Conservation (phyloP, 352 stramenopile genomes). For the Phytophthora tubulina region DNA sequence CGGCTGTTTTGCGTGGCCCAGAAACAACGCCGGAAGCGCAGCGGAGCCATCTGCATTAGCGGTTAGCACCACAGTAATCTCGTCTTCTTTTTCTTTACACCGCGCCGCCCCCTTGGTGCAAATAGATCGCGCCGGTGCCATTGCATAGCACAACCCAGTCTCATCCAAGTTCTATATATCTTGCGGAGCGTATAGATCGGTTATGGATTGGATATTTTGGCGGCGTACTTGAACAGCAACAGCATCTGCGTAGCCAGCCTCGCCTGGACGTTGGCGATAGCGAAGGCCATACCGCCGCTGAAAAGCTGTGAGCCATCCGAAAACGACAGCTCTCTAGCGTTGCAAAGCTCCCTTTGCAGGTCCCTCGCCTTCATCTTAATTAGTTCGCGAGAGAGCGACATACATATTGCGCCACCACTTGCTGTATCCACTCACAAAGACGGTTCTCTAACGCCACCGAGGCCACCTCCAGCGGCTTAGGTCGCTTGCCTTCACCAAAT, state of each 20-base stretch:
- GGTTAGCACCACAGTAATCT: conserved; percentile 9
- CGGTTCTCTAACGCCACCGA: not conserved
- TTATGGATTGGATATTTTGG: conserved; percentile 3
- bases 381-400: not conserved
- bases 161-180: conserved; percentile 7
- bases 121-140: conserved; percentile 13
- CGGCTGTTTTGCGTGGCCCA: conserved; percentile 3
- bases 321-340: conserved; percentile 7
- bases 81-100: conserved; percentile 23
- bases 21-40: not conserved
- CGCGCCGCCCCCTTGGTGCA: not conserved
- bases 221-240: not conserved
- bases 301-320: conserved; percentile 13
- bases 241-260: conserved; percentile 17
- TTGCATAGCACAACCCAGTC: conserved; percentile 12
- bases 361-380: conserved; percentile 12
- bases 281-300: not conserved
- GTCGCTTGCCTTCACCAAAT: conserved; percentile 10
- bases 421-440: conserved; percentile 3
- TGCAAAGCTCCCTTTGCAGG: conserved; percentile 17
- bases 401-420: conserved; percentile 5
- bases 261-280: not conserved
- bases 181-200: not conserved
- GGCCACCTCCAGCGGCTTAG: conserved; percentile 8
- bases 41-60: conserved; percentile 26